Evolutionary conservation across 2,329 filamentous ascomycete genomes (phyloP).

Genomic region (Arthrobotrys megalospora): DNA sequence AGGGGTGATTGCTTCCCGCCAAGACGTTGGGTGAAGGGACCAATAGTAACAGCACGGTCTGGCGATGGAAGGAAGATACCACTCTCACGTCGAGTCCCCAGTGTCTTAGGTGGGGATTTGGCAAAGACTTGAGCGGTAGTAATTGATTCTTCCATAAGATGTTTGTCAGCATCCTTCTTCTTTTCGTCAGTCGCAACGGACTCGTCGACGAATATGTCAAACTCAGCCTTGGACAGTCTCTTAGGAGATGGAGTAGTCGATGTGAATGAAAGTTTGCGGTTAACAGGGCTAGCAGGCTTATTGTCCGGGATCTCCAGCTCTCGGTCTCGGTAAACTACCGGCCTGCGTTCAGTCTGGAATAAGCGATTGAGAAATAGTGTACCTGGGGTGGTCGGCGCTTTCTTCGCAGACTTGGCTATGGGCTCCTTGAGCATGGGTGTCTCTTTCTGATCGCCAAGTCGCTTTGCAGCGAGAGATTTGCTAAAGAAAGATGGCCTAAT

Average conservation of each 20-base stretch:
- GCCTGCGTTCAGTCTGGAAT: constrained; percentile 21
- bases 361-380: constrained; percentile 5
- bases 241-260: background rate
- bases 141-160: constrained; percentile 36
- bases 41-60: constrained; percentile 51
- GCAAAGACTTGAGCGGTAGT: constrained; percentile 54
- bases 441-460: background rate
- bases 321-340: background rate
- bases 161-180: constrained; percentile 2
- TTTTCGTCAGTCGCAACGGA: background rate
- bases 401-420: background rate
- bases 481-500: background rate
- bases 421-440: background rate
- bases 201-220: constrained; percentile 55
- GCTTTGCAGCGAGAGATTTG: background rate
- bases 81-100: constrained; percentile 52
- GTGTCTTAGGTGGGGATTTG: constrained; percentile 44
- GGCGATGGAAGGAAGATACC: constrained; percentile 48
- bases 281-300: constrained; percentile 8
- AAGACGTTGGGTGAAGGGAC: constrained; percentile 45
- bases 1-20: constrained; percentile 36
- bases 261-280: constrained; percentile 40
- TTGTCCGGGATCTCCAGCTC: background rate
- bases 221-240: constrained; percentile 38
- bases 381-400: background rate